Conservation (phyloP, 768 basidiomycete genomes). For the Arthromyces matolae region DNA sequence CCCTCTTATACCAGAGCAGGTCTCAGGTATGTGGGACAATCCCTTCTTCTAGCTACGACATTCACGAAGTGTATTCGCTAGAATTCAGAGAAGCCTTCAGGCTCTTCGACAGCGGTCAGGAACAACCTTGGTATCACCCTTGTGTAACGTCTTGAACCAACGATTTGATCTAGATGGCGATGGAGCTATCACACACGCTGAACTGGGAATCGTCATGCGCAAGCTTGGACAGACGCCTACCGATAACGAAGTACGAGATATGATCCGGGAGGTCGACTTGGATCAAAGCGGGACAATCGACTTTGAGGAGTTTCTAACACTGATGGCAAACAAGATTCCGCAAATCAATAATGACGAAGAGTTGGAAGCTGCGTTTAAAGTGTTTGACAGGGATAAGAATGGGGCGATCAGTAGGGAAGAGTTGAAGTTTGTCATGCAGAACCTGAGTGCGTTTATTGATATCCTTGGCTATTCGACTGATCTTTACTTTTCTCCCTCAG, state of each 20-base stretch:
- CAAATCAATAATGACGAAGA: conserved; percentile 42
- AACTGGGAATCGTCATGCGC: conserved; percentile 48
- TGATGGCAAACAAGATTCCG: conserved; percentile 43
- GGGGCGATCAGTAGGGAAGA: conserved; percentile 89
- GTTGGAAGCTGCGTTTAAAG: conserved; percentile 45
- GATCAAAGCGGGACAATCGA: conserved; percentile 44
- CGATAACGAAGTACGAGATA: conserved; percentile 45
- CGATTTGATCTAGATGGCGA: conserved; percentile 34
- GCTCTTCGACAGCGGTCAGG: conserved; percentile 27
- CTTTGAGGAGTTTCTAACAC: conserved; percentile 43
- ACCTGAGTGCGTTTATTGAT: conserved; percentile 58
- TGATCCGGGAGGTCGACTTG: conserved; percentile 47
- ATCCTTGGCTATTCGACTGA: background rate
- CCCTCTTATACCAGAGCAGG: conserved; percentile 6
- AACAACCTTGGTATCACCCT: background rate
- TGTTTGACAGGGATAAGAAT: conserved; percentile 95
- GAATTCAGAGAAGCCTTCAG: conserved; percentile 23
- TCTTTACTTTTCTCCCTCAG: conserved; percentile 6
- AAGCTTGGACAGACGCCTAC: conserved; percentile 46
- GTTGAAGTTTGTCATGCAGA: conserved; percentile 91
- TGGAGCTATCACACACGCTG: conserved; percentile 46
- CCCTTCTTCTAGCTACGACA: background rate
- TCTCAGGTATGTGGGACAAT: conserved; percentile 7
- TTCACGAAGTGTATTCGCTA: conserved; percentile 2
- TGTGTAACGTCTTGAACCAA: background rate